Base-by-base conservation (phyloP, 306 rosid genomes). In the Cucurbita moschata region DNA sequence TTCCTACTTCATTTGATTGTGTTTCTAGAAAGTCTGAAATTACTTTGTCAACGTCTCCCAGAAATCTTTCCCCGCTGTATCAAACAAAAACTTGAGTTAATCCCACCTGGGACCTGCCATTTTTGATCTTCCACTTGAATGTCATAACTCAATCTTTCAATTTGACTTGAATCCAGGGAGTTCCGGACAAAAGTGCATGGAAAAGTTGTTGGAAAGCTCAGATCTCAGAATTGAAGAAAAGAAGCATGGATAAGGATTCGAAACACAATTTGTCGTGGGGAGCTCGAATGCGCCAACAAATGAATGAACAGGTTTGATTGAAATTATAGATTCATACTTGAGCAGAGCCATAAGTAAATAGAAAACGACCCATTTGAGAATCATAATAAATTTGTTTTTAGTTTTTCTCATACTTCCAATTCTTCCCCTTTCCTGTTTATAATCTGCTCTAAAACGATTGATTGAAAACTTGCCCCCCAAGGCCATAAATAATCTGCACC, bases 211-310 rank as follows among this genome's bases (percentile, higher is more conserved):
- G 98, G 98, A 76, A 87, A 44, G 66, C 81, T 76, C 98, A 89
- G 80, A 74, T 92, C 4, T 82, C 88, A 11, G 88, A 78, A 76
- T 83, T 92, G 75, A 81, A 84, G 83, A 80, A 75, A 80, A 87
- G 87, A 88, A 84, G 90, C 74, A 54, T 35, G 75, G 64, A 73
- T 75, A 88, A 77, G 78, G 87, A 85, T 77, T 80, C n/a, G 1
- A 72, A 69, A 26, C 81, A 68, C 42, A 76, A 80, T 39, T 68
- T 75, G 85, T 88, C 96, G 12, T 92, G 98, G 98, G 98, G 91
- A 39, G 90, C 92, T 71, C 82, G 86, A 79, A 82, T 89, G 88
- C 98, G 98, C 55, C 83, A 82, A 35, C 85, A 82, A 81, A 92
- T 69, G 83, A 73, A 83, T 59, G 5, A 88, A 78, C 59, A 42